Conservation (phyloP, 768 basidiomycete species). For the Trametes cinnabarina region DNA sequence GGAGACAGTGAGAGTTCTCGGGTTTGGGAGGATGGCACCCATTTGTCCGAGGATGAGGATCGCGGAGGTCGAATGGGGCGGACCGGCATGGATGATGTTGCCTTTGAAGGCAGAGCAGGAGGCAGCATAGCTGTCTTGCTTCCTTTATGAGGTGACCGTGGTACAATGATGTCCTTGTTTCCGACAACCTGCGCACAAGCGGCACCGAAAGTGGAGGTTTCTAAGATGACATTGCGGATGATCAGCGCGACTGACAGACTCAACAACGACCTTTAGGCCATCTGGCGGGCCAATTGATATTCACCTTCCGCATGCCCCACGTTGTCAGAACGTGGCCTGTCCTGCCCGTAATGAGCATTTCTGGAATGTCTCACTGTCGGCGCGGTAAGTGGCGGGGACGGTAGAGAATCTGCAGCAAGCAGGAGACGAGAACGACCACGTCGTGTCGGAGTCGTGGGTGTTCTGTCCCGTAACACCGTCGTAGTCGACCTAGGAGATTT, state of each 20-base stretch:
- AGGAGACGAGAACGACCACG: neutral
- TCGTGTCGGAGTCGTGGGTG: neutral
- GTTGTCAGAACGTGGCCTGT: neutral
- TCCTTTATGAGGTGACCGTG: neutral
- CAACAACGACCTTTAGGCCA: too few relatives aligned
- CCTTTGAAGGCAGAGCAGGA: conserved; percentile 3
- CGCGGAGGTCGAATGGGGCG: neutral
- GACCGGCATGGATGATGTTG: neutral
- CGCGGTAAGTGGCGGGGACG: conserved; percentile 10
- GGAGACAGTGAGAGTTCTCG: conserved; percentile 14
- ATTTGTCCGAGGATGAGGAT: conserved; percentile 1
- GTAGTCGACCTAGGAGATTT: neutral
- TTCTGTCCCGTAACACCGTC: neutral
- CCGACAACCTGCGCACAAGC: neutral
- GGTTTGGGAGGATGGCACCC: conserved; percentile 22
- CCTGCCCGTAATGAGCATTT: neutral
- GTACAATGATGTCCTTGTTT: conserved; percentile 9
- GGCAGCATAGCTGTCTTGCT: conserved; percentile 3
- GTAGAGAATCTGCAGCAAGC: conserved; percentile 2
- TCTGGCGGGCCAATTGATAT: too few relatives aligned
- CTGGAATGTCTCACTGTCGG: neutral
- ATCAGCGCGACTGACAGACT: too few relatives aligned
- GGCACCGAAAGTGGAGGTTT: neutral
- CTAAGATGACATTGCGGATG: neutral
- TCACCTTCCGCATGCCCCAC: too few relatives aligned